Evolutionary conservation across 768 basidiomycete species (phyloP), one percentile per base, ranked within the genome.

Genomic region (Boletus reticuloceps): DNA sequence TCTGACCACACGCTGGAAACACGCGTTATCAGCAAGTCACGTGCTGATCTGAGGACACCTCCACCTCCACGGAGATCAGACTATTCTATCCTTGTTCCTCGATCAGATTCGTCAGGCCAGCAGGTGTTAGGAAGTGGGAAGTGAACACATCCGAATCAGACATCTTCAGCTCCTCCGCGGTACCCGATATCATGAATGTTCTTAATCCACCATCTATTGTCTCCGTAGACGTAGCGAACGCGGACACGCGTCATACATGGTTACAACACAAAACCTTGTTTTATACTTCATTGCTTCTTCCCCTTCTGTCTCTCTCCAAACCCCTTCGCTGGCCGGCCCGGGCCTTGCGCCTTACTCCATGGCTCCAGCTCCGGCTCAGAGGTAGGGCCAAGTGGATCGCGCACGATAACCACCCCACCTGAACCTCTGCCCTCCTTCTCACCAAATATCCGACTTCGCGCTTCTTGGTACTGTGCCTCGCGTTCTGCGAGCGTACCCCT

Each of bases 401-500:
- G 71, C 37, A 69, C 47, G 22, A 70, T 50, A 1, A 51, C 60
- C 14, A 59, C 60, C 49, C 47, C 41, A 16, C 55, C 41, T 14
- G 52, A 37, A 36, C 31, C 34, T 17, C 50, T 20, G 20, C 20
- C 39, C 20, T 49, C 56, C 27, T 63, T 57, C 17, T 59, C 61
- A 5, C 84, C 83, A 56, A 91, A 91, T 50, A 91, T 91, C 20
- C 89, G 78, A 51, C 85, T 82, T 27, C 89, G 74, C 4, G 89
- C 88, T 19, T 83, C 86, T 53, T 85, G 80, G 67, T 91, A 91
- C 51, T 83, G 79, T 17, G 82, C 85, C 66, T 89, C 88, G 40
- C 88, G 80, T 52, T 88, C 85, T 34, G 82, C 79, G 4, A 88
- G 72, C 10, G 74, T 56, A 12, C 67, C 62, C 40, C 73, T 55